These are phyloP conservation scores for Aspergillus asperescens DNA, from an alignment of 495 filamentous ascomycete genomes.

Conservation along the genomic window DNA sequence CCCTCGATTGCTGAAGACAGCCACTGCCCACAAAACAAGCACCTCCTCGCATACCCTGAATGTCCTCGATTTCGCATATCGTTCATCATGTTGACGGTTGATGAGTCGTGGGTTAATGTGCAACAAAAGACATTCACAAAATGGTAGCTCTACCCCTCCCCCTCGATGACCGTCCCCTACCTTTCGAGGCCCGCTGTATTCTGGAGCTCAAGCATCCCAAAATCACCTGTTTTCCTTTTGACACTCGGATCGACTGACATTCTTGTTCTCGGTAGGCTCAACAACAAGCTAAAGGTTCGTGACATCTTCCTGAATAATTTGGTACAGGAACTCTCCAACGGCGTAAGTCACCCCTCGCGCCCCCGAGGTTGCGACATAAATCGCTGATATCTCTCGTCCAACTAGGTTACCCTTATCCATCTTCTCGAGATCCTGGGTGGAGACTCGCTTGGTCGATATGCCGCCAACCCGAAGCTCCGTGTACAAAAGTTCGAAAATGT, in stretches of 20 bases:
- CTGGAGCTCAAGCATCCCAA: neutral
- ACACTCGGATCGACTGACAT: neutral
- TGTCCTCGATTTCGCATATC: slow-evolving; percentile 22
- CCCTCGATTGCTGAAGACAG: slow-evolving; percentile 9
- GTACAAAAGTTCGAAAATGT: slow-evolving; percentile 99
- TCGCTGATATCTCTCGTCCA: neutral
- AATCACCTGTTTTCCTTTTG: neutral
- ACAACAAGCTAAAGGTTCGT: slow-evolving; percentile 81
- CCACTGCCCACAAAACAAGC: neutral
- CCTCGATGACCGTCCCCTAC: neutral
- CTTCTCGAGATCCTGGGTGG: slow-evolving; percentile 90
- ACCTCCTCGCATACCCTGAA: slow-evolving; percentile 32
- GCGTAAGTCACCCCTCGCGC: slow-evolving; percentile 52
- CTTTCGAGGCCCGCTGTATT: neutral
- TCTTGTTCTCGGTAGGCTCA: slow-evolving; percentile 59
- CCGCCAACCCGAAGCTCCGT: slow-evolving; percentile 87
- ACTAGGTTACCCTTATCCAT: slow-evolving; percentile 86
- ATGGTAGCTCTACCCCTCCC: slow-evolving; percentile 46
- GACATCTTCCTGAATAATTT: slow-evolving; percentile 74
- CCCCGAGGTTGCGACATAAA: too few species aligned
- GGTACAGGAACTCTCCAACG: slow-evolving; percentile 84
- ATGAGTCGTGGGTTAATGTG: slow-evolving; percentile 92
- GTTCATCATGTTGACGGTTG: slow-evolving; percentile 55
- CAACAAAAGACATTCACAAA: slow-evolving; percentile 99
- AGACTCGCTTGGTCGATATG: slow-evolving; percentile 94